These are phyloP conservation scores for Agrocybe praecox DNA, from an alignment of 768 basidiomycete genomes.

Conservation along the genomic window DNA sequence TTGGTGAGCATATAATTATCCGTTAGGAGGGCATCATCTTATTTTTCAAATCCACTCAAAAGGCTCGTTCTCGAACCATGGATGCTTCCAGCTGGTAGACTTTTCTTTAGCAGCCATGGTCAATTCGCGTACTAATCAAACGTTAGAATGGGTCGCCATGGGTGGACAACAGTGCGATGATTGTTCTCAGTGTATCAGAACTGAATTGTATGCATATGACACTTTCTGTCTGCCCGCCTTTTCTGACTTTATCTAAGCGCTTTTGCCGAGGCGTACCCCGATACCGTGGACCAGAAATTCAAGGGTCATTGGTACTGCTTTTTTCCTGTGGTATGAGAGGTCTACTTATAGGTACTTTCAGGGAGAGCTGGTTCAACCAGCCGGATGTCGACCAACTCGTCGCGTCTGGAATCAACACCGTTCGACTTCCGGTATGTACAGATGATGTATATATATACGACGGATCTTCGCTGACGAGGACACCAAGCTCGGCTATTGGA, in stretches of 20 bases:
- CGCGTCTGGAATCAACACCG: conserved; percentile 67
- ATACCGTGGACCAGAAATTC: conserved; percentile 59
- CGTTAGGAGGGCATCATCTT: neutral
- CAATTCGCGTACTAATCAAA: neutral
- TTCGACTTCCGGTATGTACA: conserved; percentile 67
- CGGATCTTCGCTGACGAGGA: neutral
- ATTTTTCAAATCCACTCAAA: neutral
- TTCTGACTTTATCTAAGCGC: conserved; percentile 40
- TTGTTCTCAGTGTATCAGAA: conserved; percentile 64
- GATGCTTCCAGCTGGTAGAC: conserved; percentile 73
- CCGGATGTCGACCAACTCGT: conserved; percentile 57
- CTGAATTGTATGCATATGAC: conserved; percentile 58
- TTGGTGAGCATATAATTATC: conserved; percentile 40
- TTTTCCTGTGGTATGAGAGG: neutral
- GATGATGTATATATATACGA: neutral
- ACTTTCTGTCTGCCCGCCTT: neutral
- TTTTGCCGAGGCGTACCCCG: conserved; percentile 60
- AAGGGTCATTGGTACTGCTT: conserved; percentile 59
- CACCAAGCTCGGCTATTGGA: conserved; percentile 78
- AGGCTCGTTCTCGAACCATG: conserved; percentile 82
- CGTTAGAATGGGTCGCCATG: conserved; percentile 70
- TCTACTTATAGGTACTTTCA: conserved; percentile 18
- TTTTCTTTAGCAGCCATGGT: neutral
- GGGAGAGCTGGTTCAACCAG: conserved; percentile 75
- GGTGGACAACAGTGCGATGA: conserved; percentile 64